Percentiles rank a stretch among this genome's conserved stretches.
Conservation (phyloP, 2,329 filamentous ascomycete genomes). For the Fusarium avenaceum region DNA sequence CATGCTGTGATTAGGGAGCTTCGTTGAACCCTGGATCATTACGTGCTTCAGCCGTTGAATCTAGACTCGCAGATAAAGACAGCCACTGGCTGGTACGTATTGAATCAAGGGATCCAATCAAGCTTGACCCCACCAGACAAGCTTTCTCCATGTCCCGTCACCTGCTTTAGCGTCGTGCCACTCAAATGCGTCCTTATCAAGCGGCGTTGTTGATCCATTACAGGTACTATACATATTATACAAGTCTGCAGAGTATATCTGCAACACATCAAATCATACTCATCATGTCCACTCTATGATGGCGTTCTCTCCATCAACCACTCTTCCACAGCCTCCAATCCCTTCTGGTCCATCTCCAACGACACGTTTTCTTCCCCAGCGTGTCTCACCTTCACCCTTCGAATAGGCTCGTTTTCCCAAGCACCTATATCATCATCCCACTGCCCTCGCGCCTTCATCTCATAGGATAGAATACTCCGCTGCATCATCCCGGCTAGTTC, state of each 20-base stretch:
- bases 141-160: constrained; percentile 39
- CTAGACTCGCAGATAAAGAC: constrained; percentile 16
- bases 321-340: constrained; percentile 44
- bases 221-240: neutral
- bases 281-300: constrained; percentile 2
- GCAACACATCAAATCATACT: neutral
- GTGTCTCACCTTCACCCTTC: constrained; percentile 57
- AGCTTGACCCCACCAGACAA: constrained; percentile 39
- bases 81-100: neutral
- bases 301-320: constrained; percentile 51
- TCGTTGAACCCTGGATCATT: neutral
- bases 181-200: neutral
- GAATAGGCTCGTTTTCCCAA: constrained; percentile 52
- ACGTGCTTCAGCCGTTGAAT: constrained; percentile 6
- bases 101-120: constrained; percentile 5
- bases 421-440: constrained; percentile 58
- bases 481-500: constrained; percentile 65
- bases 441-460: constrained; percentile 58
- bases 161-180: constrained; percentile 33
- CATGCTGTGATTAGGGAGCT: neutral
- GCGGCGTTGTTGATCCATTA: neutral
- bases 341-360: constrained; percentile 49
- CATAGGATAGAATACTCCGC: constrained; percentile 61
- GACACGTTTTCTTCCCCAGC: constrained; percentile 52
- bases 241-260: constrained; percentile 5